A percentile compares a stretch with the other conserved stretches of the same genome.
phyloP scores from a whole-genome alignment of 2,329 filamentous ascomycete species.

The Cladosporium phlei region DNA sequence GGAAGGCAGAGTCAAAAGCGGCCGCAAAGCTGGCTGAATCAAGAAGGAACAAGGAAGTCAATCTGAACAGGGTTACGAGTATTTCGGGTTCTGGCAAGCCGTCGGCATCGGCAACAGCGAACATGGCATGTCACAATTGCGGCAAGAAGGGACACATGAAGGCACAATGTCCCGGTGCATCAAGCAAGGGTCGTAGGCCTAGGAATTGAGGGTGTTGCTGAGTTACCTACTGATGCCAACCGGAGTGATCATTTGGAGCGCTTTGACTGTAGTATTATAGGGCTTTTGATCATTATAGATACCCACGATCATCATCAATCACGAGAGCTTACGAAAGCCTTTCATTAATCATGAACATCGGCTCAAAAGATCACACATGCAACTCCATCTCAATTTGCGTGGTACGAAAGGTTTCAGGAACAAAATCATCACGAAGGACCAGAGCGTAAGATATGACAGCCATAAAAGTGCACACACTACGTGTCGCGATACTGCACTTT shows the following conservation, averaged over 20 bases:
- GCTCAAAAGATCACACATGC: too few species aligned
- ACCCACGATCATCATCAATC: neutral
- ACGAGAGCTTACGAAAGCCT: too few species aligned
- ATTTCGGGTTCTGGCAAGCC: conserved; percentile 49
- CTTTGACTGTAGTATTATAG: neutral
- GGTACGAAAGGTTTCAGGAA: too few species aligned
- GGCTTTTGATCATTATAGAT: conserved; percentile 4
- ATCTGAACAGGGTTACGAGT: conserved; percentile 51
- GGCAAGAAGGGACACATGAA: conserved; percentile 58
- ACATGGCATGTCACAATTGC: conserved; percentile 56
- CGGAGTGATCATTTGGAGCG: neutral
- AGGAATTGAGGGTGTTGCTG: conserved; percentile 1
- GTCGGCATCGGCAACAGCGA: conserved; percentile 2
- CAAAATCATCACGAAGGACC: too few species aligned
- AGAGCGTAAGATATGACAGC: too few species aligned
- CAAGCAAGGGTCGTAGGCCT: conserved; percentile 1
- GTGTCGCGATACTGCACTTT: conserved; percentile 15
- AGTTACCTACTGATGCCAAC: too few species aligned
- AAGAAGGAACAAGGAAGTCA: conserved; percentile 62
- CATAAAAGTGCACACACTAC: too few species aligned
- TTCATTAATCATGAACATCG: too few species aligned
- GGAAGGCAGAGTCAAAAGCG: conserved; percentile 46
- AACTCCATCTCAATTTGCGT: too few species aligned
- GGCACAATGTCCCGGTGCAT: conserved; percentile 48
- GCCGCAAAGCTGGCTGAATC: conserved; percentile 52